Evolutionary conservation across 768 basidiomycete genomes (phyloP).

Genomic region (Russula foetens): DNA sequence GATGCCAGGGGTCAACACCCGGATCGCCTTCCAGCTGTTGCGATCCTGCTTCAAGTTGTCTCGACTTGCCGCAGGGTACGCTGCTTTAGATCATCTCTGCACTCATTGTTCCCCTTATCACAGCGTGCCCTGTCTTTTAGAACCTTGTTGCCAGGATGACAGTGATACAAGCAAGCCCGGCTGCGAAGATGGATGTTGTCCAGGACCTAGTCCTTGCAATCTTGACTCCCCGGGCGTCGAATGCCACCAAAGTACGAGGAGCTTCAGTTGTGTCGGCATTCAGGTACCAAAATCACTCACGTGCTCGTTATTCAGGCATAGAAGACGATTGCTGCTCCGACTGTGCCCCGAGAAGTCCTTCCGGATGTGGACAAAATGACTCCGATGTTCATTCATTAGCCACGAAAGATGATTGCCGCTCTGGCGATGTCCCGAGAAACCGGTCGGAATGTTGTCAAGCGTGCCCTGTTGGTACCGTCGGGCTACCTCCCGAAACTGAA

Average conservation of each 20-base stretch:
- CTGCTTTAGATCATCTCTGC: neutral
- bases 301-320: neutral
- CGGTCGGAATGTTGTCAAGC: neutral
- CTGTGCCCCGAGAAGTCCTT: neutral
- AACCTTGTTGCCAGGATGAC: neutral
- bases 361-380: neutral
- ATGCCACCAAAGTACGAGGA: neutral
- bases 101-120: neutral
- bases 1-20: conserved; percentile 4
- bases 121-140: neutral
- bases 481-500: neutral
- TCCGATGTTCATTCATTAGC: too few relatives aligned
- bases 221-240: neutral
- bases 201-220: neutral
- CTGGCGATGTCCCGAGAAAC: neutral
- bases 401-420: neutral
- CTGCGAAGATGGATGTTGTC: neutral
- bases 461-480: neutral
- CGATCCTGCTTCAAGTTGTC: neutral
- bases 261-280: neutral
- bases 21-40: neutral
- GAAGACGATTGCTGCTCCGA: neutral
- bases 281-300: too few relatives aligned
- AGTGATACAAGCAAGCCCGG: neutral
- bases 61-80: neutral